Conservation (phyloP, 257 asterid species). For the Solanum chiquidenum region DNA sequence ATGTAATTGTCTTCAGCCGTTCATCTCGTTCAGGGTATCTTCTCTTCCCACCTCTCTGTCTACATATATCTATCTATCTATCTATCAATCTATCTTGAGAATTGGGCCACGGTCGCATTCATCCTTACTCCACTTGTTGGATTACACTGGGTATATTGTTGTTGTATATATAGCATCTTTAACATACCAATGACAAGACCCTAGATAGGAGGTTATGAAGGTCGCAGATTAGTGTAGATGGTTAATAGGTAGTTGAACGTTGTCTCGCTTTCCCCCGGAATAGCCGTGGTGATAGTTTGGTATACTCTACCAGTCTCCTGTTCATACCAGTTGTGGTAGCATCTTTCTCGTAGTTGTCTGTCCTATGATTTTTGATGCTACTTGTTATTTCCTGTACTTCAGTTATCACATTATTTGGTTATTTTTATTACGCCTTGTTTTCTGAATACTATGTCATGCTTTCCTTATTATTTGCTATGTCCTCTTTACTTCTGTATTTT, state of each 20-base stretch:
- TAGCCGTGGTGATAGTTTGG: background rate
- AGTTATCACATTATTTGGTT: background rate
- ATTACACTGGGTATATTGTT: background rate
- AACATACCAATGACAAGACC: background rate
- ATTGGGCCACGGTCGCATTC: background rate
- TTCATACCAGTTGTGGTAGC: background rate
- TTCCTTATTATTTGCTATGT: background rate
- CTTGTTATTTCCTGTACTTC: background rate
- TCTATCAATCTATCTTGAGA: background rate
- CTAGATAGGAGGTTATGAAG: background rate
- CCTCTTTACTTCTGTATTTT: background rate
- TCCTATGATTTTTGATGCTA: background rate
- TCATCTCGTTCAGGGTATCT: constrained; percentile 57
- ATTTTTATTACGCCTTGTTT: background rate
- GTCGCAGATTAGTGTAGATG: background rate
- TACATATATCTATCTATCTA: background rate
- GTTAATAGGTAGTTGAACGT: background rate
- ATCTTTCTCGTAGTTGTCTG: background rate
- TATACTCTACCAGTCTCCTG: background rate
- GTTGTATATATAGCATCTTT: background rate
- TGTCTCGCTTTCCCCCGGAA: background rate
- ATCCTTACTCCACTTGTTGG: background rate
- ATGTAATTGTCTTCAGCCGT: constrained; percentile 79
- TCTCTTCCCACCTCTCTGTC: background rate
- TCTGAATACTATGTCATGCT: background rate